Percentiles rank a stretch among this genome's conserved stretches.
These are phyloP conservation scores for Termitomyces sp. DNA, from an alignment of 768 basidiomycete genomes.

Conservation along the genomic window DNA sequence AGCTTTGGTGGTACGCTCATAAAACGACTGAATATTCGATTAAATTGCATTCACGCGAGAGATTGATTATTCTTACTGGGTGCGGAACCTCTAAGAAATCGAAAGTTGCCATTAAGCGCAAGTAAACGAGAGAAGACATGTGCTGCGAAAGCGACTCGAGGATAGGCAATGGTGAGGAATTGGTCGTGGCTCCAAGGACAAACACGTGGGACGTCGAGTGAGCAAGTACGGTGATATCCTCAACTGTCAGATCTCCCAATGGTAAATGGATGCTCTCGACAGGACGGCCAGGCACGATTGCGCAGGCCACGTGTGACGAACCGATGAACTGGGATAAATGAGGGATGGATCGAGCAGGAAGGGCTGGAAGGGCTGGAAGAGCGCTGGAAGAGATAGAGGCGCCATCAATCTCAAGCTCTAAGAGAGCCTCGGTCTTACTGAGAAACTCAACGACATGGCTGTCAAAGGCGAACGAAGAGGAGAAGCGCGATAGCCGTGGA, in stretches of 20 bases:
- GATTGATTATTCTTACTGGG: slow-evolving; percentile 33
- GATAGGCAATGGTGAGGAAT: slow-evolving; percentile 49
- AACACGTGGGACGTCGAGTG: slow-evolving; percentile 43
- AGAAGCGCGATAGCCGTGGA: slow-evolving; percentile 47
- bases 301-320: slow-evolving; percentile 46
- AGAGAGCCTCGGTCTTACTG: slow-evolving; percentile 43
- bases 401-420: slow-evolving; percentile 52
- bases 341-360: slow-evolving; percentile 32
- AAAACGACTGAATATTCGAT: slow-evolving; percentile 44
- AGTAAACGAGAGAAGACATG: slow-evolving; percentile 57
- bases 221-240: slow-evolving; percentile 46
- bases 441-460: slow-evolving; percentile 55
- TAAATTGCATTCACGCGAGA: slow-evolving; percentile 9
- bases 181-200: slow-evolving; percentile 56
- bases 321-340: slow-evolving; percentile 56
- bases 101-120: slow-evolving; percentile 59
- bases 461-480: slow-evolving; percentile 60
- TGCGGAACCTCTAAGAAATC: slow-evolving; percentile 44
- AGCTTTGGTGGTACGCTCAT: slow-evolving; percentile 50
- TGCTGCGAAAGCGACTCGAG: slow-evolving; percentile 49
- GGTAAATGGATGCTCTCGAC: slow-evolving; percentile 58
- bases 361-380: slow-evolving; percentile 28
- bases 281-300: slow-evolving; percentile 61
- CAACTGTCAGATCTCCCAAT: slow-evolving; percentile 53
- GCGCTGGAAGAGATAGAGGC: slow-evolving; percentile 16